Conservation (phyloP, 208 protist genomes). For the Trypanosoma melophagium region DNA sequence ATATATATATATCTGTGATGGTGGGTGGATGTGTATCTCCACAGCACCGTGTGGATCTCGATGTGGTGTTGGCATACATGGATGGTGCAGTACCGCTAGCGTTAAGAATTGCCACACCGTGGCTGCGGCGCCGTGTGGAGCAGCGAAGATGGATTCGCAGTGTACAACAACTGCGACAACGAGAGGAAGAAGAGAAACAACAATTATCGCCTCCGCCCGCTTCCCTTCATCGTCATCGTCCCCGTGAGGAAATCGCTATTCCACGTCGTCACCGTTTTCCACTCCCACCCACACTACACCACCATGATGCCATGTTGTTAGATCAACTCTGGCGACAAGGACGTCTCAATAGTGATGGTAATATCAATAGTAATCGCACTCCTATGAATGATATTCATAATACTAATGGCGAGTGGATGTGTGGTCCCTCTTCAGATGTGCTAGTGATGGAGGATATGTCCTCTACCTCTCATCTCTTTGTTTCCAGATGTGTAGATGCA, state of each 20-base stretch:
- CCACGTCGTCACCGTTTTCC: constrained; percentile 2
- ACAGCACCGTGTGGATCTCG: constrained; percentile 24
- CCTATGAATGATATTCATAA: neutral
- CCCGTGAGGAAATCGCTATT: constrained; percentile 3
- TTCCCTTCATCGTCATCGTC: neutral
- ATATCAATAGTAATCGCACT: neutral
- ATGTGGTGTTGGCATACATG: constrained; percentile 29
- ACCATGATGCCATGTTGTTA: constrained; percentile 15
- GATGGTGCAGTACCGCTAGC: constrained; percentile 22
- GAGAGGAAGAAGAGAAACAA: neutral
- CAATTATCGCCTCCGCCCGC: constrained; percentile 1
- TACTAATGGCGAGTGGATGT: neutral
- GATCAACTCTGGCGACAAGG: constrained; percentile 12
- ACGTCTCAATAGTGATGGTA: neutral
- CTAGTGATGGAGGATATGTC: constrained; percentile 44
- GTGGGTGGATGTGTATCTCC: neutral
- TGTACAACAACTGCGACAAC: neutral
- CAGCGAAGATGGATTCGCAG: constrained; percentile 28
- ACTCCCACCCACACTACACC: neutral
- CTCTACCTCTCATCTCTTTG: constrained; percentile 38
- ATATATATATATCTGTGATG: too few species aligned
- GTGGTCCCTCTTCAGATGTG: neutral
- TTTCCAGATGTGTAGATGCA: constrained; percentile 2
- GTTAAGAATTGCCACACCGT: constrained; percentile 25
- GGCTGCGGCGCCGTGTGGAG: constrained; percentile 34